These are phyloP conservation scores for Dactylonectria estremocensis DNA, from an alignment of 2,329 filamentous ascomycete genomes.

Conservation along the genomic window DNA sequence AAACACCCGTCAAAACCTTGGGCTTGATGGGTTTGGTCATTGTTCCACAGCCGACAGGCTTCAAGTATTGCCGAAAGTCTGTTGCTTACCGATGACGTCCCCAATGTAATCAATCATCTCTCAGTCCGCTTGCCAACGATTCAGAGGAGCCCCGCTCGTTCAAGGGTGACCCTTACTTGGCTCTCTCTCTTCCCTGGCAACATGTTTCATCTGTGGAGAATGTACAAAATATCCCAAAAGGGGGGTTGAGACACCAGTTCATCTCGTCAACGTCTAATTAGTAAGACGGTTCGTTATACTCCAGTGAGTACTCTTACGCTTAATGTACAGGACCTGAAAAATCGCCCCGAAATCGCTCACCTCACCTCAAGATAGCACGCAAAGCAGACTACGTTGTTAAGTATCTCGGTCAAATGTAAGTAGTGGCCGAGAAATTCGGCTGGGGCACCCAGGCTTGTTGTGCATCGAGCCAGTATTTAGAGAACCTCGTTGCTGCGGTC, in stretches of 20 bases:
- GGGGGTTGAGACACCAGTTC: conserved; percentile 22
- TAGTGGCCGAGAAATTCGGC: background rate
- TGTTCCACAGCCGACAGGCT: conserved; percentile 30
- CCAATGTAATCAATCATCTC: conserved; percentile 30
- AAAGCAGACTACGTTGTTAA: no score
- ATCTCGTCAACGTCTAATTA: conserved; percentile 3
- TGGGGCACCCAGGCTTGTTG: background rate
- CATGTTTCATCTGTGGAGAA: conserved; percentile 41
- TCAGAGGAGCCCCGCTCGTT: conserved; percentile 22
- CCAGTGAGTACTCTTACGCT: background rate
- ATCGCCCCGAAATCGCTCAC: background rate
- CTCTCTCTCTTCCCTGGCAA: conserved; percentile 26
- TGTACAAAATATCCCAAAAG: conserved; percentile 25
- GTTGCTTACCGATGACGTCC: conserved; percentile 32
- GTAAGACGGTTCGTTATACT: background rate
- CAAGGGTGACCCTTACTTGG: conserved; percentile 33
- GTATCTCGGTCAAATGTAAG: background rate
- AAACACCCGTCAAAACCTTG: conserved; percentile 21
- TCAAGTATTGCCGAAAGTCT: conserved; percentile 26
- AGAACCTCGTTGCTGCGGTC: background rate
- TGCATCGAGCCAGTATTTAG: background rate
- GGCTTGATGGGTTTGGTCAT: conserved; percentile 12
- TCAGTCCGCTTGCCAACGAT: conserved; percentile 16
- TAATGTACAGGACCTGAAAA: background rate
- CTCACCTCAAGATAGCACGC: background rate